These are phyloP conservation scores for Litchi chinensis DNA, from an alignment of 345 rosid genomes.

Conservation along the genomic window DNA sequence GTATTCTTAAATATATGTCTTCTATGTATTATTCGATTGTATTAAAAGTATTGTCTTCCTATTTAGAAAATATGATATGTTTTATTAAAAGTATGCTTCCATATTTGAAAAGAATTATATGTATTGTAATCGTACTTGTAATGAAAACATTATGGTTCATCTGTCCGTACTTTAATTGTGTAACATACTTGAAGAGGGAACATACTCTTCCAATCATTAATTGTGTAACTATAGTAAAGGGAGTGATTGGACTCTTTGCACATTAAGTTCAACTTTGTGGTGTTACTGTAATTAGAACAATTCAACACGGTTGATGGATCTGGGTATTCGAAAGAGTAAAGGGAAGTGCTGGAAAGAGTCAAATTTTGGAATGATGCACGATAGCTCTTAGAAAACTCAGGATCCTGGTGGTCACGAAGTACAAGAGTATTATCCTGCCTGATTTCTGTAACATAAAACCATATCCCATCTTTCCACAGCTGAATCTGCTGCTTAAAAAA, in stretches of 20 bases:
- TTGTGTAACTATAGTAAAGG: background rate
- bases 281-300: constrained; percentile 19
- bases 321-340: constrained; percentile 13
- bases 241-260: constrained; percentile 18
- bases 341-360: constrained; percentile 33
- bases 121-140: no score
- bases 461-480: constrained; percentile 26
- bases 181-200: no score
- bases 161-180: no score
- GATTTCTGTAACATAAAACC: constrained; percentile 32
- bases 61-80: no score
- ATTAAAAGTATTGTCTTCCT: no score
- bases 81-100: no score
- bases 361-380: constrained; percentile 32
- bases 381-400: background rate
- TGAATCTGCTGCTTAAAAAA: constrained; percentile 24
- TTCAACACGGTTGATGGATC: constrained; percentile 16
- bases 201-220: background rate
- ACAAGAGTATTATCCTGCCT: constrained; percentile 28
- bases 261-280: background rate
- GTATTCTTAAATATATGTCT: no score
- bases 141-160: no score
- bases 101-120: no score
- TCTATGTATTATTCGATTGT: no score
- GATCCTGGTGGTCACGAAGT: constrained; percentile 27